phyloP scores from a whole-genome alignment of 768 basidiomycete species.

The Hericium alpestre region DNA sequence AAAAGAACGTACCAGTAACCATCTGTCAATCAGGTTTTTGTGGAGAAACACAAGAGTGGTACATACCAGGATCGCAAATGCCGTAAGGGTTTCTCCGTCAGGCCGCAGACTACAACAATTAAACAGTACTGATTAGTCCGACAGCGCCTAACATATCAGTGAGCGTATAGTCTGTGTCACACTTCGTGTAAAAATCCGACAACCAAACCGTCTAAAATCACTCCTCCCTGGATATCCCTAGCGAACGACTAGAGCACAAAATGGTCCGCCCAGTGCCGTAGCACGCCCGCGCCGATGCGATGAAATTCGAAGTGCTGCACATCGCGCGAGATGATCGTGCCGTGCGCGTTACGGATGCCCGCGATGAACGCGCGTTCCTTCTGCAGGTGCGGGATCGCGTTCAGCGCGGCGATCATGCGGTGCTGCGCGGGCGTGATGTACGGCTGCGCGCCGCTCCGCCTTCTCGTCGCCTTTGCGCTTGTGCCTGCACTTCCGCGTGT shows the following conservation, averaged over 20 bases:
- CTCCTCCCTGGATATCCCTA: neutral
- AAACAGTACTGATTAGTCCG: too few relatives aligned
- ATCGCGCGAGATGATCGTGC: conserved; percentile 61
- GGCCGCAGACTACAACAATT: too few relatives aligned
- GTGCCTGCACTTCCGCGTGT: neutral
- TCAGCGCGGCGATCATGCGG: conserved; percentile 47
- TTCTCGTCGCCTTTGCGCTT: neutral
- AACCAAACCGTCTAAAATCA: neutral
- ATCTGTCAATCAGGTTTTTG: too few relatives aligned
- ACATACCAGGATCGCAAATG: too few relatives aligned
- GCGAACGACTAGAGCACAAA: conserved; percentile 31
- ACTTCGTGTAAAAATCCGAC: too few relatives aligned
- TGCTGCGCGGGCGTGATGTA: conserved; percentile 47
- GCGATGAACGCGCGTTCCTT: conserved; percentile 63
- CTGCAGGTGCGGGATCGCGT: conserved; percentile 54
- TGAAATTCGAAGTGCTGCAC: conserved; percentile 48
- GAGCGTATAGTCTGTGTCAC: too few relatives aligned
- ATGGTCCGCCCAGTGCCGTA: conserved; percentile 63
- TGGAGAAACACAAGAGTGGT: too few relatives aligned
- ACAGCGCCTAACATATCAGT: too few relatives aligned
- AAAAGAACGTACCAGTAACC: too few relatives aligned
- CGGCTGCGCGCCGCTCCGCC: conserved; percentile 6
- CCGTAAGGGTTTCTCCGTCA: too few relatives aligned
- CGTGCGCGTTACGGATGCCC: conserved; percentile 55
- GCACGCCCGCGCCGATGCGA: conserved; percentile 48